Evolutionary conservation across 2,329 filamentous ascomycete genomes (phyloP).

Genomic region (Diaporthe velutina): DNA sequence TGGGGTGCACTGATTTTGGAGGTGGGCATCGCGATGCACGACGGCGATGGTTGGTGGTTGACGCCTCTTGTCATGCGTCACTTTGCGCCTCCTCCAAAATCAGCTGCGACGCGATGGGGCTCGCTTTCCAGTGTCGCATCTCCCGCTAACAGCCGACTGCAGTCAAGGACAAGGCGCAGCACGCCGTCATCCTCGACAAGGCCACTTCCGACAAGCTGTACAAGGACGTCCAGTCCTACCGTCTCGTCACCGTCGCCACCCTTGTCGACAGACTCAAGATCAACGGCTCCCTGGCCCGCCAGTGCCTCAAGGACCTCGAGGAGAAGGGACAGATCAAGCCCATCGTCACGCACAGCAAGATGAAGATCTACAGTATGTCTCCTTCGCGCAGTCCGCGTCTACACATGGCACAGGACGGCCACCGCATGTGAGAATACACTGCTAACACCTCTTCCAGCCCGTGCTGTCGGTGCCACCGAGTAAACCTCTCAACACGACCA

Average conservation of each 20-base stretch:
- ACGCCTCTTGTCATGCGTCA: slow-evolving; percentile 8
- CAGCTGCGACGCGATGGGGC: slow-evolving; percentile 22
- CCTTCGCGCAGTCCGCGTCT: background rate
- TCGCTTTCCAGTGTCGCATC: background rate
- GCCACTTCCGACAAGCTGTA: slow-evolving; percentile 96
- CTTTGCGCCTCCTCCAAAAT: background rate
- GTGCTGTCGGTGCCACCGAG: slow-evolving; percentile 68
- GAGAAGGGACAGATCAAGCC: slow-evolving; percentile 99
- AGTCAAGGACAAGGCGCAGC: slow-evolving; percentile 99
- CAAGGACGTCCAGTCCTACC: slow-evolving; percentile 99
- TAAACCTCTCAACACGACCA: slow-evolving; percentile 46
- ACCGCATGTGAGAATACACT: slow-evolving; percentile 15
- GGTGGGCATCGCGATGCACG: background rate
- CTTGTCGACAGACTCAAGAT: slow-evolving; percentile 99
- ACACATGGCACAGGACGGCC: background rate
- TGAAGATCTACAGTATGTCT: slow-evolving; percentile 93
- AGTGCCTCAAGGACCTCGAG: slow-evolving; percentile 92
- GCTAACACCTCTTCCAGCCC: slow-evolving; percentile 61
- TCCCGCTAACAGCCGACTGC: slow-evolving; percentile 30
- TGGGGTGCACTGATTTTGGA: slow-evolving; percentile 22
- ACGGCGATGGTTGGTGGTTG: slow-evolving; percentile 9
- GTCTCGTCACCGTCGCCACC: slow-evolving; percentile 97
- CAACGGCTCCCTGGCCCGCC: slow-evolving; percentile 96
- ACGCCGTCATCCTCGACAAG: slow-evolving; percentile 99
- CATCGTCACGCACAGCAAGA: slow-evolving; percentile 94